Evolutionary conservation across 2,329 filamentous ascomycete species (phyloP).

Genomic region (Fusarium sp.): DNA sequence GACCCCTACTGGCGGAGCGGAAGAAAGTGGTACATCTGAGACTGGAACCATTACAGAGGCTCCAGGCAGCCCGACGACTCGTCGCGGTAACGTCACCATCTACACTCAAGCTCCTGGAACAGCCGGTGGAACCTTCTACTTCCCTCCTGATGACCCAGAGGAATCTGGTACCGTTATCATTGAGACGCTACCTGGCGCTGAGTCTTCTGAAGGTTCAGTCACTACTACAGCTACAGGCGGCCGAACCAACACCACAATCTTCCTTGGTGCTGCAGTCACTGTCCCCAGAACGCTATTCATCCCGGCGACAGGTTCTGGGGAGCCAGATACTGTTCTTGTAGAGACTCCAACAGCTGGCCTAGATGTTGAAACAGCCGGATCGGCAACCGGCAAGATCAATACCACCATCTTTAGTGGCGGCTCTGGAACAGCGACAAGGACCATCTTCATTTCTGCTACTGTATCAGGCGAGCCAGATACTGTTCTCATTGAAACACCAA

Average conservation of each 20-base stretch:
- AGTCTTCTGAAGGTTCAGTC: background rate
- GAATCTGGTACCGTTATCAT: background rate
- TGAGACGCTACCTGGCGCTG: background rate
- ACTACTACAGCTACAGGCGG: background rate
- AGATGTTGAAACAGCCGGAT: background rate
- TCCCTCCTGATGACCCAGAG: constrained; percentile 1
- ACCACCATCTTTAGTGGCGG: constrained; percentile 8
- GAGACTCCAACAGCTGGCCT: background rate
- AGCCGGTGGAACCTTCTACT: constrained; percentile 6
- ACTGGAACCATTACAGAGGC: background rate
- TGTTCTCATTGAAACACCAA: constrained; percentile 7
- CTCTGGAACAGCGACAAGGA: background rate
- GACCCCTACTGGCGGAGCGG: background rate
- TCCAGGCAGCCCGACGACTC: no score
- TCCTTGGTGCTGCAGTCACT: constrained; percentile 12
- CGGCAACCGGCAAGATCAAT: background rate
- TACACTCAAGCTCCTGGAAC: constrained; percentile 4
- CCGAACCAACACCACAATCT: constrained; percentile 1
- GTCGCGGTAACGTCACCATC: background rate
- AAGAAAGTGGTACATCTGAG: accelerated
- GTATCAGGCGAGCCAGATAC: constrained; percentile 4
- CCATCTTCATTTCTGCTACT: background rate
- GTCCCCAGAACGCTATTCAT: background rate
- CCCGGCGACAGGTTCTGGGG: constrained; percentile 1
- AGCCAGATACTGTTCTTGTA: constrained; percentile 7